phyloP scores from a whole-genome alignment of 148 eudicot species.

The Bassia scoparia region DNA sequence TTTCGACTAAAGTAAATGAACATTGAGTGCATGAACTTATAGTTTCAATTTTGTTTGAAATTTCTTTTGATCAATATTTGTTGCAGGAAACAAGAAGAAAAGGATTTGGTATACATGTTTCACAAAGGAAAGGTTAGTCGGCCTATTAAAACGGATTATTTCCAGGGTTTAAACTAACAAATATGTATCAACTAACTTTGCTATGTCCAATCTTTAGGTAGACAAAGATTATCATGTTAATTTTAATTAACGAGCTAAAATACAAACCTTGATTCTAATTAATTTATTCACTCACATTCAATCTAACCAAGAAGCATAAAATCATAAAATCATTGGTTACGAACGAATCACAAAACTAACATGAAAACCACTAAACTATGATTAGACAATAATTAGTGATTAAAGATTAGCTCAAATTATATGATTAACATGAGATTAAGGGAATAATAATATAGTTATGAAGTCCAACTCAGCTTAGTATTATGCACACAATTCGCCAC shows the following conservation, averaged over 20 bases:
- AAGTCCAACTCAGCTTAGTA: constrained; percentile 16
- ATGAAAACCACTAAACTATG: constrained; percentile 24
- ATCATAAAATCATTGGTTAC: neutral
- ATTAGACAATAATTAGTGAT: constrained; percentile 30
- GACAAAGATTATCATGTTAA: neutral
- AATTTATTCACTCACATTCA: neutral
- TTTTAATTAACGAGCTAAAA: neutral
- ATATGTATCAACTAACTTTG: neutral
- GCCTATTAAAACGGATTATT: constrained; percentile 5
- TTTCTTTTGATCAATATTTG: neutral
- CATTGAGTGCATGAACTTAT: no score
- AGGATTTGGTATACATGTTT: constrained; percentile 21
- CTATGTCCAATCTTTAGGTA: constrained; percentile 24
- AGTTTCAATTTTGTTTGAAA: neutral
- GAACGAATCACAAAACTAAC: constrained; percentile 15
- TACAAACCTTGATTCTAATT: neutral
- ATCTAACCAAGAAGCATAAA: no score
- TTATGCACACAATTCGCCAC: constrained; percentile 23
- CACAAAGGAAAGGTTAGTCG: constrained; percentile 8
- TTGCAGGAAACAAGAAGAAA: neutral
- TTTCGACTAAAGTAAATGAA: no score
- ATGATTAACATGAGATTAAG: constrained; percentile 15
- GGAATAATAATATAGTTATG: constrained; percentile 13
- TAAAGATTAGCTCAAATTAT: constrained; percentile 1
- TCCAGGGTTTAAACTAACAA: constrained; percentile 16